phyloP scores from a whole-genome alignment of 257 asterid genomes.

The Przewalskia tangutica region DNA sequence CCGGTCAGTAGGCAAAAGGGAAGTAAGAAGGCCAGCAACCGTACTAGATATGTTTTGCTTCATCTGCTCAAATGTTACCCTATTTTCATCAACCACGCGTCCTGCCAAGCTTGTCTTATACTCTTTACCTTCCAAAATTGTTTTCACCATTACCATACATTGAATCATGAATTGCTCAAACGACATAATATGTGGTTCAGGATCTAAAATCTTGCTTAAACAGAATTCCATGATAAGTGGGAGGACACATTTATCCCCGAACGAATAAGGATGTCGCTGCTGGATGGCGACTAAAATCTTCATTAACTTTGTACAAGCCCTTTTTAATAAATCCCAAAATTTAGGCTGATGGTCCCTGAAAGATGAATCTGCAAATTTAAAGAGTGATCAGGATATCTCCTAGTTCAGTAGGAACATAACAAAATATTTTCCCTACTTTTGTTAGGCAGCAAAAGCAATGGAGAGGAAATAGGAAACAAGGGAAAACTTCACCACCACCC shows the following conservation, averaged over 20 bases:
- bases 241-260: constrained; percentile 80
- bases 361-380: constrained; percentile 66
- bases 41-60: constrained; percentile 63
- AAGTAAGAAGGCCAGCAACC: constrained; percentile 62
- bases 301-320: constrained; percentile 74
- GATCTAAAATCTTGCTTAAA: constrained; percentile 68
- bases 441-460: not conserved
- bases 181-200: constrained; percentile 55
- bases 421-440: not conserved
- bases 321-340: constrained; percentile 67
- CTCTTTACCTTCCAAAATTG: constrained; percentile 87
- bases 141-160: constrained; percentile 79
- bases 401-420: not conserved
- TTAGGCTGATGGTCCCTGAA: constrained; percentile 61
- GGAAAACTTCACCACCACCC: not conserved
- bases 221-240: constrained; percentile 72
- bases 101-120: constrained; percentile 74
- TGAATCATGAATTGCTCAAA: constrained; percentile 84
- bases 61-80: constrained; percentile 67
- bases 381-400: constrained; percentile 20
- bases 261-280: constrained; percentile 85
- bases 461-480: not conserved
- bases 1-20: constrained; percentile 75
- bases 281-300: constrained; percentile 76
- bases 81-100: constrained; percentile 79